Evolutionary conservation across 306 rosid genomes (phyloP).

Genomic region (Ochetophila trinervis): DNA sequence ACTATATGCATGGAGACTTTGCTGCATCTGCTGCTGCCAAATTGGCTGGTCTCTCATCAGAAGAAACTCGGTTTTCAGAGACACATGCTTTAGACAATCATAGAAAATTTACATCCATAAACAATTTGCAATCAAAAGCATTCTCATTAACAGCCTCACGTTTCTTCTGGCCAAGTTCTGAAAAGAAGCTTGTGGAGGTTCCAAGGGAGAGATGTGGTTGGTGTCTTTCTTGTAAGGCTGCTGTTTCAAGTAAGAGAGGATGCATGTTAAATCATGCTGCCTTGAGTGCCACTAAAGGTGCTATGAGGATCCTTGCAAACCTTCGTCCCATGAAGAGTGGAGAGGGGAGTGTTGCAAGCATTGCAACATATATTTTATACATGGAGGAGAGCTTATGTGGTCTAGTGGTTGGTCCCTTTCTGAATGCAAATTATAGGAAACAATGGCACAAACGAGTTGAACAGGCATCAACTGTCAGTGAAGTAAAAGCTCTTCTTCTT

Average conservation of each 20-base stretch:
- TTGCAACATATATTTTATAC: constrained; percentile 69
- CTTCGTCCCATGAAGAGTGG: constrained; percentile 62
- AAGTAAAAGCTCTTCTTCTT: constrained; percentile 64
- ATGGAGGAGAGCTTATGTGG: constrained; percentile 79
- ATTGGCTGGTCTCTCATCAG: constrained; percentile 62
- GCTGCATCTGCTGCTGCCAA: constrained; percentile 96
- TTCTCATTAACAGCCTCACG: constrained; percentile 77
- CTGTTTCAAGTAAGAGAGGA: constrained; percentile 86
- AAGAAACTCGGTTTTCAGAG: constrained; percentile 64
- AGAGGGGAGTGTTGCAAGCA: constrained; percentile 76
- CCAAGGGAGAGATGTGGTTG: constrained; percentile 99
- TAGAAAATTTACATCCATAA: constrained; percentile 51
- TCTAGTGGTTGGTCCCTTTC: constrained; percentile 76
- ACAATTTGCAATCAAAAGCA: constrained; percentile 78
- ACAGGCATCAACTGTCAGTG: constrained; percentile 51
- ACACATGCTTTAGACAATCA: constrained; percentile 51
- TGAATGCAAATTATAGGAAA: constrained; percentile 52
- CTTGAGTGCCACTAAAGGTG: constrained; percentile 81
- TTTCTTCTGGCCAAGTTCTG: constrained; percentile 94
- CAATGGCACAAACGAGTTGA: constrained; percentile 71
- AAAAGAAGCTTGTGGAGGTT: constrained; percentile 88
- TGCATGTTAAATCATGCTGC: constrained; percentile 95
- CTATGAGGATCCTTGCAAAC: constrained; percentile 62
- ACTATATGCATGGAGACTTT: constrained; percentile 84
- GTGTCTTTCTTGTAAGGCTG: constrained; percentile 89